phyloP scores from a whole-genome alignment of 179 eudicot species.

The Amaranthus tricolor region DNA sequence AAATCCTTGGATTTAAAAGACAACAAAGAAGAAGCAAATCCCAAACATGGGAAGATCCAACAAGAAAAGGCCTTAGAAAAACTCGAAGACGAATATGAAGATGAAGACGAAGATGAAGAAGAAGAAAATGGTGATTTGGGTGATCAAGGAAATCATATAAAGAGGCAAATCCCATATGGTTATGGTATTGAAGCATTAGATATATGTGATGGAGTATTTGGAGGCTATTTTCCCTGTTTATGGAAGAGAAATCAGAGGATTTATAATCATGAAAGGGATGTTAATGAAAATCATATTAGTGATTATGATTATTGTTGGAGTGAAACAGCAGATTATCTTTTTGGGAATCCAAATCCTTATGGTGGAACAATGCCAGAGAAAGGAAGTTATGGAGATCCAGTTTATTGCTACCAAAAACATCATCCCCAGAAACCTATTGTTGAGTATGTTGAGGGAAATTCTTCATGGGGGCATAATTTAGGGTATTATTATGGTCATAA shows the following conservation, averaged over 20 bases:
- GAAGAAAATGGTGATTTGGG: neutral
- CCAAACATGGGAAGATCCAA: neutral
- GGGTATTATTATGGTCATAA: slow-evolving; percentile 19
- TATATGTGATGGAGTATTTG: slow-evolving; percentile 68
- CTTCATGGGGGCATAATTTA: slow-evolving; percentile 11
- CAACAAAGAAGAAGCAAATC: slow-evolving; percentile 11
- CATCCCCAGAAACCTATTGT: slow-evolving; percentile 24
- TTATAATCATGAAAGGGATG: slow-evolving; percentile 12
- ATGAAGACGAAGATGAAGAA: slow-evolving; percentile 15
- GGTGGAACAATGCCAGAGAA: slow-evolving; percentile 34
- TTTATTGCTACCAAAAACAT: slow-evolving; percentile 30
- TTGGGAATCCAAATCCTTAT: slow-evolving; percentile 53
- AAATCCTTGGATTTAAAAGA: neutral
- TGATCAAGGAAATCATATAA: slow-evolving; percentile 17
- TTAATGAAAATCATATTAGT: neutral
- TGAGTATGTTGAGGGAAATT: slow-evolving; percentile 20
- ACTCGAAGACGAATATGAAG: slow-evolving; percentile 11
- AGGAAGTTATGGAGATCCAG: slow-evolving; percentile 37
- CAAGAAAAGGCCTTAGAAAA: too few relatives aligned
- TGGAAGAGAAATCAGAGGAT: slow-evolving; percentile 30
- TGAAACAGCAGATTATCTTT: slow-evolving; percentile 59
- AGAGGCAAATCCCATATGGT: slow-evolving; percentile 43
- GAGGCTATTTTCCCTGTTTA: slow-evolving; percentile 74
- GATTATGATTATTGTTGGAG: slow-evolving; percentile 42
- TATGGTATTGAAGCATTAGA: slow-evolving; percentile 55